Conservation (phyloP, 2,329 filamentous ascomycete genomes). For the Paraphoma chrysanthemicola region DNA sequence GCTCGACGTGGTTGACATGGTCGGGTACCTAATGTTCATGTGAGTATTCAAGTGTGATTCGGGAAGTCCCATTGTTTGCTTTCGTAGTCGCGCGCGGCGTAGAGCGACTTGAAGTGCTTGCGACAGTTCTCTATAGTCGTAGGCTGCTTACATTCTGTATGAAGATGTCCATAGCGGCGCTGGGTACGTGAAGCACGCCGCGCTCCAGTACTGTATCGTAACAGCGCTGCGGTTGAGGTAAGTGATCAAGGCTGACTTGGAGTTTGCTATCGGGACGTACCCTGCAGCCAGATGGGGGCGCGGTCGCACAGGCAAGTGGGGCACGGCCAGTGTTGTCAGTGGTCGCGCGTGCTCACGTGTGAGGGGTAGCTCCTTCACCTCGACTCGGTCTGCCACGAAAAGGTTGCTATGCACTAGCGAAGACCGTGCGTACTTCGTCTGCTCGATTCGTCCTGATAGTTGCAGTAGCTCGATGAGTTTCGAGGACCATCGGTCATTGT, state of each 20-base stretch:
- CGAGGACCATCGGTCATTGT: too few species aligned
- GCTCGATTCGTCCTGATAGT: too few species aligned
- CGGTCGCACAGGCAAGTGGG: slow-evolving; percentile 9
- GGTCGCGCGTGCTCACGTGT: slow-evolving; percentile 12
- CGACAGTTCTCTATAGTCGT: too few species aligned
- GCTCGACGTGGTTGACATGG: slow-evolving; percentile 50
- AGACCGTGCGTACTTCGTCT: too few species aligned
- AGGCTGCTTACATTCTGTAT: slow-evolving; percentile 25
- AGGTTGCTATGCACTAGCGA: neutral
- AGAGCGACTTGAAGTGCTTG: too few species aligned
- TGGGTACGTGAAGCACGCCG: neutral
- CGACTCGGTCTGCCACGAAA: neutral
- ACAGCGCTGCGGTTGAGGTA: neutral
- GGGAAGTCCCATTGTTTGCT: neutral
- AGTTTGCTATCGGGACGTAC: neutral
- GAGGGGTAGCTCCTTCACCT: slow-evolving; percentile 3
- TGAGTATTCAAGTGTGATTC: neutral
- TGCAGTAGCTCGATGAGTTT: too few species aligned
- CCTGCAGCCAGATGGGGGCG: neutral
- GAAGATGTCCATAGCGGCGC: slow-evolving; percentile 30
- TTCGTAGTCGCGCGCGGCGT: neutral
- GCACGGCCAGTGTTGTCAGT: slow-evolving; percentile 4
- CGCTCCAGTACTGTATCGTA: neutral
- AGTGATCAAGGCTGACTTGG: neutral
- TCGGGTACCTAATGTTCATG: slow-evolving; percentile 42